A percentile compares a stretch with the other conserved stretches of the same genome.
These are phyloP conservation scores for Aureoboletus auriporus DNA, from an alignment of 768 basidiomycete genomes.

Conservation along the genomic window DNA sequence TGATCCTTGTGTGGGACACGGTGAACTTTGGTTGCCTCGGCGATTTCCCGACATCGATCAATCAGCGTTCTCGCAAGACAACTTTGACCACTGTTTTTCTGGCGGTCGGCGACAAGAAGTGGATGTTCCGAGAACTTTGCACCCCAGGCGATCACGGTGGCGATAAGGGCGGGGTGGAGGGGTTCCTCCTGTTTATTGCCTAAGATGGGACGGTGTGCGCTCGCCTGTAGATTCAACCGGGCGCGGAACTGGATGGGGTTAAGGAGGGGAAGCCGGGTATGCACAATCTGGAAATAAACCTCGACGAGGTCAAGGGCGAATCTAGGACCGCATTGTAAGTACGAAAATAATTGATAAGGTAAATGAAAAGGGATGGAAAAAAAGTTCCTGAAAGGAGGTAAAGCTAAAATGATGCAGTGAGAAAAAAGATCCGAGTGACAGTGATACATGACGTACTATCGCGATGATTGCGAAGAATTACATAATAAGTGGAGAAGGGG, in stretches of 20 bases:
- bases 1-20: constrained; percentile 75
- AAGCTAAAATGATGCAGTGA: constrained; percentile 16
- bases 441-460: constrained; percentile 19
- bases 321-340: constrained; percentile 39
- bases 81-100: constrained; percentile 68
- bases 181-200: constrained; percentile 36
- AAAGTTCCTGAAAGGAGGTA: constrained; percentile 14
- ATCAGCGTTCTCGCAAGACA: constrained; percentile 73
- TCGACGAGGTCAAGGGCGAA: constrained; percentile 92
- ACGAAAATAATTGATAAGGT: constrained; percentile 22
- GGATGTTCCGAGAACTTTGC: constrained; percentile 93
- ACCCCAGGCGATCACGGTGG: constrained; percentile 88
- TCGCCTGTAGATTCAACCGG: constrained; percentile 49
- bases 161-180: constrained; percentile 71
- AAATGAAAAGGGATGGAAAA: constrained; percentile 26
- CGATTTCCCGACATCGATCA: constrained; percentile 77
- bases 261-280: constrained; percentile 83
- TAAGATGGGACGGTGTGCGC: constrained; percentile 20
- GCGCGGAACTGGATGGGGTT: constrained; percentile 79
- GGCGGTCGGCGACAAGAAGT: constrained; percentile 73
- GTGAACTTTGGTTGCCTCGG: constrained; percentile 85
- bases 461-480: constrained; percentile 23
- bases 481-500: constrained; percentile 28
- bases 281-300: constrained; percentile 91
- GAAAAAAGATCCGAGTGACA: constrained; percentile 19